Percentiles rank a stretch among this genome's conserved stretches.
Evolutionary conservation across 2,329 filamentous ascomycete species (phyloP).

Genomic region (Fusarium xylarioides): DNA sequence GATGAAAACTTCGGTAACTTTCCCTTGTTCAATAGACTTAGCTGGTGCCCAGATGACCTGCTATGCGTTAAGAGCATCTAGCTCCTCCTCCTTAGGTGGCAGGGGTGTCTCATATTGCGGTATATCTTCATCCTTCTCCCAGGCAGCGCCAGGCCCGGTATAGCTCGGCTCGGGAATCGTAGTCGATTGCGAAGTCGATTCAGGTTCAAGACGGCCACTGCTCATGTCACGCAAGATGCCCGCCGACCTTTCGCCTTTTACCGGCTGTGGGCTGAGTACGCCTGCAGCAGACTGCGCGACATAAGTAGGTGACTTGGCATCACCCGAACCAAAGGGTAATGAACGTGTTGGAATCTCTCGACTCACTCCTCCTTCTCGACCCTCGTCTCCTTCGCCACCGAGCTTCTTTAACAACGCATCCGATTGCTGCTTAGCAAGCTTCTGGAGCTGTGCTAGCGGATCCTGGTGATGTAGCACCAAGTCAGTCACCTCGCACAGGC

Average conservation of each 20-base stretch:
- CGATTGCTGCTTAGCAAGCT: slow-evolving; percentile 73
- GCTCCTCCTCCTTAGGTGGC: slow-evolving; percentile 53
- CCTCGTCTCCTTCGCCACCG: slow-evolving; percentile 46
- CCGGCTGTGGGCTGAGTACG: slow-evolving; percentile 54
- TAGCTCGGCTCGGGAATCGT: slow-evolving; percentile 58
- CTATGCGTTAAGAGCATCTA: slow-evolving; percentile 53
- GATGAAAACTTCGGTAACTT: slow-evolving; percentile 10
- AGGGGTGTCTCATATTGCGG: slow-evolving; percentile 49
- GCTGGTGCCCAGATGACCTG: slow-evolving; percentile 18
- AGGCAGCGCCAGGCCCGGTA: slow-evolving; percentile 58
- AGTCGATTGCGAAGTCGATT: slow-evolving; percentile 17
- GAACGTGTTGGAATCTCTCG: slow-evolving; percentile 59
- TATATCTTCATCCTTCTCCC: slow-evolving; percentile 60
- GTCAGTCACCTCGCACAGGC: slow-evolving; percentile 66
- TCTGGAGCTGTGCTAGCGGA: slow-evolving; percentile 73
- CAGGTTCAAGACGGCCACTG: slow-evolving; percentile 30
- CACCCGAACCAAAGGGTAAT: slow-evolving; percentile 64
- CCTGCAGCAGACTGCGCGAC: slow-evolving; percentile 40
- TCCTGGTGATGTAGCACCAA: slow-evolving; percentile 66
- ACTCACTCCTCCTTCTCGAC: slow-evolving; percentile 44
- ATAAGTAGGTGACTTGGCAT: slow-evolving; percentile 42
- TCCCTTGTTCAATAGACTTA: slow-evolving; percentile 2
- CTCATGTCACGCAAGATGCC: slow-evolving; percentile 48
- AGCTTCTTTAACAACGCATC: slow-evolving; percentile 67
- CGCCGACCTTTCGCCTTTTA: slow-evolving; percentile 51